Conservation (phyloP, 805 yeast species). For the Pichia eremophila region DNA sequence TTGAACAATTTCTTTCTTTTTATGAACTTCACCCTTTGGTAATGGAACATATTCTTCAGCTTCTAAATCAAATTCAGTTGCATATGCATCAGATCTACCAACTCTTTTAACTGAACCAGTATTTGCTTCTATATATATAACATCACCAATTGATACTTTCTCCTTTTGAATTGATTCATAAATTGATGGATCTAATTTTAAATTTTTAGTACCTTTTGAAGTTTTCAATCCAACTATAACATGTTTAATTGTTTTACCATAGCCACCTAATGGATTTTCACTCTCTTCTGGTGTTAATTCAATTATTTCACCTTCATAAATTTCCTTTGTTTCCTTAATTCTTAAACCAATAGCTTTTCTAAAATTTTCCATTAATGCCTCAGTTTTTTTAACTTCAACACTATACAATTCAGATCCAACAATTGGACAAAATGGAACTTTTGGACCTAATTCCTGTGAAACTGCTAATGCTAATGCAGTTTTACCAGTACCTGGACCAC, state of each 20-base stretch:
- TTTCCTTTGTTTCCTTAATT: constrained; percentile 93
- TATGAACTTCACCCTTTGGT: constrained; percentile 98
- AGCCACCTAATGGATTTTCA: constrained; percentile 96
- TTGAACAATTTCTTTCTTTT: constrained; percentile 90
- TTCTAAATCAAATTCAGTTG: constrained; percentile 97
- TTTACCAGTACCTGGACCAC: constrained; percentile 98
- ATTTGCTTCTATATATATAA: constrained; percentile 89
- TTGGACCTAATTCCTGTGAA: constrained; percentile 58
- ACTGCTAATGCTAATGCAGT: constrained; percentile 97
- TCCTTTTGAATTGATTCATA: constrained; percentile 93
- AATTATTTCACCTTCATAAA: constrained; percentile 97
- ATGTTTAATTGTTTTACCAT: constrained; percentile 48
- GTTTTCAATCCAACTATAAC: constrained; percentile 93
- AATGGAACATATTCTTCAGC: constrained; percentile 96
- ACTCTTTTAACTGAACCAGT: constrained; percentile 88
- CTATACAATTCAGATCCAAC: constrained; percentile 93
- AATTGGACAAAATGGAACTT: constrained; percentile 91
- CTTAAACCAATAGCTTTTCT: constrained; percentile 92
- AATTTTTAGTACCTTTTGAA: constrained; percentile 92
- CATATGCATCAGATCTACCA: constrained; percentile 93
- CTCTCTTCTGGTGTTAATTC: constrained; percentile 78
- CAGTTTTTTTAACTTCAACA: constrained; percentile 88
- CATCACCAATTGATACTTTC: constrained; percentile 95
- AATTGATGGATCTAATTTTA: constrained; percentile 97
- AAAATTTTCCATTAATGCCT: constrained; percentile 92